Base-by-base conservation (phyloP, 768 basidiomycete species). In the Trametes cingulata region DNA sequence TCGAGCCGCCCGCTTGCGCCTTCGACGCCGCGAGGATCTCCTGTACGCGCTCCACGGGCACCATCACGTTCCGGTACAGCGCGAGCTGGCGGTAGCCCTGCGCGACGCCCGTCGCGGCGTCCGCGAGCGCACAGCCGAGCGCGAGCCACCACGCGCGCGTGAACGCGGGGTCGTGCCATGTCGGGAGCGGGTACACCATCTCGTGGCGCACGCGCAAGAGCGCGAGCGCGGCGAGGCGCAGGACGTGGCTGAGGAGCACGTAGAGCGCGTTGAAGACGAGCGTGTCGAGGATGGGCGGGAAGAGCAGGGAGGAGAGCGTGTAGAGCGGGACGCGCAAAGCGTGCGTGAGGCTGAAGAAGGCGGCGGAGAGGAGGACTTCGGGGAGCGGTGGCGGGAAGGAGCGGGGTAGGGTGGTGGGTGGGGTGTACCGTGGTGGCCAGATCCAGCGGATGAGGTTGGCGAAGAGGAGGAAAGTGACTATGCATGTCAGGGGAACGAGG, bases 81-180 rank as follows among this genome's bases (percentile, higher is more conserved):
- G 76, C 73, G 41, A 93, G 79, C 27, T 83, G 82, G 48, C 82
- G 81, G 67, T 90, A 93, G 9, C 88, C 89, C 69, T 92, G 91
- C 53, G 76, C 74, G 52, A 92, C 78, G 5, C 84, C 82, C 0
- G 85, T 83, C 20, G 81, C 63, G 5, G 86, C 86, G 64, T 91
- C 91, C 4, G 85, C 86, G 7, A 81, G 73, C 13, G 88, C 87
- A 86, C 87, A 91, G 0, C 88, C 88, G 2, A 93, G 76, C 2
- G 87, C 86, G 37, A 90, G 74, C 86, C 86, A 90, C 90, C 91
- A 92, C 3, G 88, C 82, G 29, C 83, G 78, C 20, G 73, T 70
- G 75, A 93, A 93, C 3, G 83, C 81, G 1, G 75, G 67, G 62
- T 85, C 78, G 56, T 72, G 75, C 77, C 82, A 86, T 8, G 82